Percentiles rank a stretch among this genome's conserved stretches.
These are phyloP conservation scores for Bromus sterilis DNA, from an alignment of 176 grass and related monocot species.

Conservation along the genomic window DNA sequence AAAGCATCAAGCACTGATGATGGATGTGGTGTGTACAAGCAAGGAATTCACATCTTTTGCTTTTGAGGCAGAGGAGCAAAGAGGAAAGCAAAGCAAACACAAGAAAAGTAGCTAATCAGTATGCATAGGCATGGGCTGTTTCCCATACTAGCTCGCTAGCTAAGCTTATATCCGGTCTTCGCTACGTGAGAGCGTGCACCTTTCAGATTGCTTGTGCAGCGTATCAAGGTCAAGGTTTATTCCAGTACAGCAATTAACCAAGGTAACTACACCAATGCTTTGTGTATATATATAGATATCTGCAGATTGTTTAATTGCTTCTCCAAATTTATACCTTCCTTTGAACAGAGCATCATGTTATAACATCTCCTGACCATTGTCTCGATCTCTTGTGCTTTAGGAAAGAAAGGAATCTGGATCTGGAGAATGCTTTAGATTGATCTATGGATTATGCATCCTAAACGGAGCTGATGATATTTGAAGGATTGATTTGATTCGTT, in stretches of 20 bases:
- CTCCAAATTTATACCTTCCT: neutral
- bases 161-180: neutral
- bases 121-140: neutral
- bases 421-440: neutral
- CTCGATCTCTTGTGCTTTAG: neutral
- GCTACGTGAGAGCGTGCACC: too few species aligned
- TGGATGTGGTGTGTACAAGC: neutral
- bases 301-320: neutral
- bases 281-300: neutral
- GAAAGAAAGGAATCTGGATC: neutral
- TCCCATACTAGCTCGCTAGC: neutral
- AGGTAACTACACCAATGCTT: neutral
- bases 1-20: neutral
- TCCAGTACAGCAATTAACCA: neutral
- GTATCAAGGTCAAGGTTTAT: neutral
- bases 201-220: neutral
- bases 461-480: neutral
- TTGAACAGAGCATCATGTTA: neutral
- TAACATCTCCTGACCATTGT: neutral
- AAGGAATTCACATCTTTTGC: neutral
- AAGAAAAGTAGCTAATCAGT: neutral
- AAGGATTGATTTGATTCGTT: neutral
- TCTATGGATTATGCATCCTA: neutral
- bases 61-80: neutral
- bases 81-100: neutral